Conservation (phyloP, 129 eudicot species). For the Helianthus tuberosus region DNA sequence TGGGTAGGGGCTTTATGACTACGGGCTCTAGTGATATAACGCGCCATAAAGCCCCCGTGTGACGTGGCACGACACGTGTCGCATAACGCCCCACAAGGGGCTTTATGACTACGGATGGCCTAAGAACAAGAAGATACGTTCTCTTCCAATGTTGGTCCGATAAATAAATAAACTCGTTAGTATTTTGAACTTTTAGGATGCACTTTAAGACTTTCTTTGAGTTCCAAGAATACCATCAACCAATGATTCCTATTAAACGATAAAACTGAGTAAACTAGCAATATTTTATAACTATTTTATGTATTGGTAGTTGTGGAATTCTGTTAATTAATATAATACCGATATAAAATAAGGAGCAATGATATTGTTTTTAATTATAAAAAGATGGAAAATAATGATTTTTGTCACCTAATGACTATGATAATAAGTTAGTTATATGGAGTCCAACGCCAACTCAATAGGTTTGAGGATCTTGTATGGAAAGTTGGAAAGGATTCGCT, state of each 20-base stretch:
- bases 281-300: neutral
- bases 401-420: conserved; percentile 16
- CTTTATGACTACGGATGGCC: no score
- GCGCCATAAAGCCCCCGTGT: no score
- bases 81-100: no score
- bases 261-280: neutral
- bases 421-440: neutral
- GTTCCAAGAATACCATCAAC: conserved; percentile 1
- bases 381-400: neutral
- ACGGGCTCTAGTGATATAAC: no score
- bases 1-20: no score
- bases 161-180: neutral
- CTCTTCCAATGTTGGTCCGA: neutral
- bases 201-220: neutral
- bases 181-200: neutral
- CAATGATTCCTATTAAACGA: conserved; percentile 9
- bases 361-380: neutral
- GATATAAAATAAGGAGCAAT: neutral
- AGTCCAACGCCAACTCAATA: conserved; percentile 17
- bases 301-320: neutral
- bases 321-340: neutral
- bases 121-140: neutral
- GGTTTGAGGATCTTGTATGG: neutral
- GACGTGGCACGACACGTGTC: no score
- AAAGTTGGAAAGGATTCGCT: neutral